Percentiles rank a stretch among this genome's conserved stretches.
Conservation (phyloP, 208 protist species). For the Acanthamoeba royreba region DNA sequence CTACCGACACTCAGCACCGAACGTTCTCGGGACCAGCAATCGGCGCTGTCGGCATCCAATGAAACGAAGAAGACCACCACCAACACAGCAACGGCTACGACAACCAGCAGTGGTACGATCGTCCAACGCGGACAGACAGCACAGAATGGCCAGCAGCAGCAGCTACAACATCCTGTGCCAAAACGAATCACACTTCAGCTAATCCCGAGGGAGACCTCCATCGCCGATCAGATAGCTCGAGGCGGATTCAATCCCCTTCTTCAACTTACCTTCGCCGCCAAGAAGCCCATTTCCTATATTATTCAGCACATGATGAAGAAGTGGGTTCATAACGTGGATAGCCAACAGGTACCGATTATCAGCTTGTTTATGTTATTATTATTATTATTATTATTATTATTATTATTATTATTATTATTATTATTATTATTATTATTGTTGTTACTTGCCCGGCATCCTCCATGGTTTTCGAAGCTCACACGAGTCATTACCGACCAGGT, state of each 20-base stretch:
- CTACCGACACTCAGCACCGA: too few species aligned
- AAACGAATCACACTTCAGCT: slow-evolving; percentile 24
- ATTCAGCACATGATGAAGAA: slow-evolving; percentile 39
- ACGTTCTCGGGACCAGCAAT: too few species aligned
- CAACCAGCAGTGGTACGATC: neutral
- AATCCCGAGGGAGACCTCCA: neutral
- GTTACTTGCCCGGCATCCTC: neutral
- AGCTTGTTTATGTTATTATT: too few species aligned
- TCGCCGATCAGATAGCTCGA: neutral
- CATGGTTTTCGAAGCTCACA: too few species aligned
- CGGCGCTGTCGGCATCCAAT: too few species aligned
- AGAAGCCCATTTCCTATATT: slow-evolving; percentile 41
- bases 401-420: too few species aligned
- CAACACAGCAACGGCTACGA: neutral
- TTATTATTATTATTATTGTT: too few species aligned
- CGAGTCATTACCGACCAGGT: too few species aligned
- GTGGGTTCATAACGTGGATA: neutral
- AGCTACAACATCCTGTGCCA: too few species aligned
- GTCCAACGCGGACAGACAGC: too few species aligned
- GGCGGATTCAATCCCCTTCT: slow-evolving; percentile 34
- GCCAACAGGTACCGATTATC: neutral
- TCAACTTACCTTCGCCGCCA: neutral
- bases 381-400: too few species aligned
- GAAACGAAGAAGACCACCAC: neutral
- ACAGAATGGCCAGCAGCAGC: too few species aligned